Evolutionary conservation across 1,284 basidiomycete genomes (phyloP), one percentile per base, ranked within the genome.

Genomic region (Athelia psychrophila): DNA sequence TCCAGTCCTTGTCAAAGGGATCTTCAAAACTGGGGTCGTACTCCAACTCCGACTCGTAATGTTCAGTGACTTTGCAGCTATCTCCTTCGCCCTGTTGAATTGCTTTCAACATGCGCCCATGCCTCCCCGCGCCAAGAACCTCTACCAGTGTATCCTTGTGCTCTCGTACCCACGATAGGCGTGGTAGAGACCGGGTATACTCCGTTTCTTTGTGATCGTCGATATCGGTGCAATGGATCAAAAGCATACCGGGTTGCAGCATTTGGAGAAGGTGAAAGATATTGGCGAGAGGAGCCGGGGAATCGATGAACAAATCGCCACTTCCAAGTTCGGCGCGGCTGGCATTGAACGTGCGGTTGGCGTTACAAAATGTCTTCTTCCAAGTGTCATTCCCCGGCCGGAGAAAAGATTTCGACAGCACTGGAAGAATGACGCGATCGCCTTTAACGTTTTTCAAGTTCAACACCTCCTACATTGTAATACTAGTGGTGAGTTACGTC

Each of bases 191-290:
- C 6, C 38, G 38, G n/a, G 20, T 22, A 9, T 6, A 8, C 38
- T 8, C 38, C n/a, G 6, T 42, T 22, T 42, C 38, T 42, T 22
- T 5, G 16, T 16, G 6, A 9, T 42, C 38, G n/a, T 42, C 38
- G 16, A 8, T n/a, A n/a, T 42, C 38, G 38, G n/a, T 8, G 38
- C 38, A 22, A n/a, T 42, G 20, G n/a, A 42, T 42, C n/a, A 42
- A 6, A 9, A 42, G 20, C 38, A 42, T 42, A 16, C 38, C 38
- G 6, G 38, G 38, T 16, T 18, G 20, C 8, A 42, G 20, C 16
- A 22, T 42, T 42, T 42, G 38, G 9, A 42, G 20, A n/a, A 42
- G 38, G 38, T n/a, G n/a, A n/a, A 42, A 42, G 38, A 42, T 42
- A 16, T 42, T 22, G 38, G 8, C 6, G n/a, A 42, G 16, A 6